Percentiles rank a stretch among this genome's conserved stretches.
phyloP scores from a whole-genome alignment of 495 filamentous ascomycete genomes.

The Neurospora sp. region DNA sequence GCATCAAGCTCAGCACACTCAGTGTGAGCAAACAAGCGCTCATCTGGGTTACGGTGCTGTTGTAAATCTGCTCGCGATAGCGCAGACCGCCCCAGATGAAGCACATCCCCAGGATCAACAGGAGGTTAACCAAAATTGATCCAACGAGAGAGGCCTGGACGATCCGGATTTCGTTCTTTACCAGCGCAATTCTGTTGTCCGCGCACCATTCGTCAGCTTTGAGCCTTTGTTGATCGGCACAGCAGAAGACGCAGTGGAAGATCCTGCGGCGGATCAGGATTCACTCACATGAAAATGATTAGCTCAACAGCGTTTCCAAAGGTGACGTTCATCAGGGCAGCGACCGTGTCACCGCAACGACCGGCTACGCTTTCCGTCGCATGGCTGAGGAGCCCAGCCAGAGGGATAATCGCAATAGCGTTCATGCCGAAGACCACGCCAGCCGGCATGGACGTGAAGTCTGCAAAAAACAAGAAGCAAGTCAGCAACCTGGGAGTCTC shows the following conservation, averaged over 20 bases:
- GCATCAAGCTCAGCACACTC: conserved; percentile 65
- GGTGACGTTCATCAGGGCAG: conserved; percentile 75
- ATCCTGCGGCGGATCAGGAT: not conserved
- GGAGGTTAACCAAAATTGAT: conserved; percentile 78
- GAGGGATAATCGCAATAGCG: conserved; percentile 70
- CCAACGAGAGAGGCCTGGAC: conserved; percentile 81
- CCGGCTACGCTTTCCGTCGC: conserved; percentile 76
- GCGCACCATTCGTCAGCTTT: conserved; percentile 3
- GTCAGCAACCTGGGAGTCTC: conserved; percentile 51
- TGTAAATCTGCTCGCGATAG: conserved; percentile 86
- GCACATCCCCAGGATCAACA: conserved; percentile 83
- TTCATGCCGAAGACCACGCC: conserved; percentile 47
- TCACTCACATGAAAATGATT: conserved; percentile 55
- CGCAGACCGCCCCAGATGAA: conserved; percentile 77
- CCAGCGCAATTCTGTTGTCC: conserved; percentile 12
- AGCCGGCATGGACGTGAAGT: conserved; percentile 34
- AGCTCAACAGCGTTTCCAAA: conserved; percentile 87
- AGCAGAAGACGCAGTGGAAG: not conserved
- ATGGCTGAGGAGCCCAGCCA: conserved; percentile 68
- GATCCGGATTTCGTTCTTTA: conserved; percentile 69
- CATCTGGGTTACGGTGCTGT: conserved; percentile 88
- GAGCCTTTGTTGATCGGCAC: conserved; percentile 5
- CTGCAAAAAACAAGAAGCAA: conserved; percentile 56
- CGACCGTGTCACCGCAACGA: conserved; percentile 69
- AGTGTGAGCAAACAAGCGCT: conserved; percentile 81